These are phyloP conservation scores for Phaeosphaeriaceae sp. DNA, from an alignment of 2,329 filamentous ascomycete species.

Conservation along the genomic window DNA sequence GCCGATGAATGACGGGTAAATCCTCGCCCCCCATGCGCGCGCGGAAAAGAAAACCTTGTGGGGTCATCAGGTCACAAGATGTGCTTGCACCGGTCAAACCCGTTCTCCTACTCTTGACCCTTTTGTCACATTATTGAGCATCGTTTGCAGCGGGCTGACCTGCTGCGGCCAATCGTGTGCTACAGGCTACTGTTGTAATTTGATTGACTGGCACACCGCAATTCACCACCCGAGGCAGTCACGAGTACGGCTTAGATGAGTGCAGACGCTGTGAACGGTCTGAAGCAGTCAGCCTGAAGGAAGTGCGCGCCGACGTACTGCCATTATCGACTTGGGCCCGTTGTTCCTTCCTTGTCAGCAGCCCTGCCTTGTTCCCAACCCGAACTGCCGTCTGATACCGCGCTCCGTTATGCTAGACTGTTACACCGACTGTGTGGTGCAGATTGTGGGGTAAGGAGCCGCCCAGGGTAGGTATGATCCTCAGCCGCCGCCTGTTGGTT, in stretches of 20 bases:
- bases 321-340: constrained; percentile 5
- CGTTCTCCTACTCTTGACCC: constrained; percentile 19
- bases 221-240: constrained; percentile 26
- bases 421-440: constrained; percentile 28
- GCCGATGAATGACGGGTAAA: constrained; percentile 40
- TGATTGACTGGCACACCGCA: constrained; percentile 47
- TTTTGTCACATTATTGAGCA: constrained; percentile 22
- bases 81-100: constrained; percentile 32
- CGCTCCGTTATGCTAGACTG: constrained; percentile 8
- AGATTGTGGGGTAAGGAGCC: constrained; percentile 32
- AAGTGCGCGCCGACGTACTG: constrained; percentile 3
- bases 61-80: constrained; percentile 45
- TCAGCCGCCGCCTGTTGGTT: constrained; percentile 23
- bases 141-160: constrained; percentile 28
- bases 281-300: constrained; percentile 16
- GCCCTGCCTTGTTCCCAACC: constrained; percentile 20
- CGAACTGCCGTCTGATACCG: constrained; percentile 25
- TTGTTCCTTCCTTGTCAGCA: constrained; percentile 11
- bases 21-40: constrained; percentile 29
- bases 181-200: constrained; percentile 31
- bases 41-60: constrained; percentile 32
- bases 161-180: constrained; percentile 34
- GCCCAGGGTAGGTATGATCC: constrained; percentile 18
- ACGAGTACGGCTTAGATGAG: constrained; percentile 30
- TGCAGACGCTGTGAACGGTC: constrained; percentile 28